phyloP scores from a whole-genome alignment of 768 basidiomycete genomes.

The Thelephora aurantiotincta region DNA sequence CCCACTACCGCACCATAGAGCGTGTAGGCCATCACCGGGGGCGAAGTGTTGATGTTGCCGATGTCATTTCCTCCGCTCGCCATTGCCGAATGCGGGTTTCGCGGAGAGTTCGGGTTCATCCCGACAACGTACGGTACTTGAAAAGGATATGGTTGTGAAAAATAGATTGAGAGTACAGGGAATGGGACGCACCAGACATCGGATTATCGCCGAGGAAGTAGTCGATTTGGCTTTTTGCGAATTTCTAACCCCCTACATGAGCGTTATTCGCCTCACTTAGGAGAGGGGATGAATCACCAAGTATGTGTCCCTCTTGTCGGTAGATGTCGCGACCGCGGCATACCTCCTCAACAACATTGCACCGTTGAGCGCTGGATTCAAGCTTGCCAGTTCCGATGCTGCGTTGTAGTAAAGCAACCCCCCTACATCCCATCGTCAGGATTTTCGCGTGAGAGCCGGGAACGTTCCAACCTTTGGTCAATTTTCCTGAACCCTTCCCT shows the following conservation, averaged over 20 bases:
- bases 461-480: slow-evolving; percentile 48
- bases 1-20: slow-evolving; percentile 85
- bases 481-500: slow-evolving; percentile 33
- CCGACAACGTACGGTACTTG: slow-evolving; percentile 79
- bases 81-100: slow-evolving; percentile 83
- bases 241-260: slow-evolving; percentile 28
- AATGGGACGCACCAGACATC: slow-evolving; percentile 49
- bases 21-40: slow-evolving; percentile 61
- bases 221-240: slow-evolving; percentile 64
- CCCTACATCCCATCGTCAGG: slow-evolving; percentile 25
- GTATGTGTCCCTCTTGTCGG: slow-evolving; percentile 44
- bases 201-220: slow-evolving; percentile 84
- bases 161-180: neutral
- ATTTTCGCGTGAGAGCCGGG: neutral
- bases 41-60: slow-evolving; percentile 52
- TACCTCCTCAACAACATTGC: slow-evolving; percentile 77
- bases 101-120: slow-evolving; percentile 77
- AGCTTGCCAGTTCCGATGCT: slow-evolving; percentile 64
- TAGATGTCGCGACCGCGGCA: slow-evolving; percentile 53
- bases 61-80: slow-evolving; percentile 73
- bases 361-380: slow-evolving; percentile 79
- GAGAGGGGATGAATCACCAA: slow-evolving; percentile 23
- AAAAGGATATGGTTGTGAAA: slow-evolving; percentile 4
- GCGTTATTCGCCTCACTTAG: slow-evolving; percentile 2
- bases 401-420: slow-evolving; percentile 74